phyloP scores from a whole-genome alignment of 352 stramenopile genomes.

The Sclerospora graminicola region DNA sequence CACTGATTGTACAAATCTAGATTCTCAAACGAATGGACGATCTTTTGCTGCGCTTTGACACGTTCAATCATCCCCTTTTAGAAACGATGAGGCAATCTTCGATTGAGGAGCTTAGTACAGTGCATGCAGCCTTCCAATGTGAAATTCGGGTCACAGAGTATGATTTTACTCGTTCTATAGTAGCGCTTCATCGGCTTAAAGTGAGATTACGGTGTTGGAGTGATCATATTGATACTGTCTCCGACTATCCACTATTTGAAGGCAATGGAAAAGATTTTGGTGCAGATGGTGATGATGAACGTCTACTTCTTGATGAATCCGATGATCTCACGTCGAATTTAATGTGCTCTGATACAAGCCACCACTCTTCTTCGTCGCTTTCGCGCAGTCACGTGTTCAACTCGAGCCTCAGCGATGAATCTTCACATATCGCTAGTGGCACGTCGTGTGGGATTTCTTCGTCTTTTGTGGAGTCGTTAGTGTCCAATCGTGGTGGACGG shows the following conservation, averaged over 20 bases:
- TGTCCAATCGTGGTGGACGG: slow-evolving; percentile 17
- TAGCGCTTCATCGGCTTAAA: slow-evolving; percentile 64
- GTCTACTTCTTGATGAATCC: slow-evolving; percentile 27
- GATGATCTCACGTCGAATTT: slow-evolving; percentile 45
- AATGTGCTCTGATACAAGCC: slow-evolving; percentile 54
- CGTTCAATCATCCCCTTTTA: slow-evolving; percentile 62
- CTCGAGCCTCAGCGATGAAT: slow-evolving; percentile 11
- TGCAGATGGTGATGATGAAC: slow-evolving; percentile 23
- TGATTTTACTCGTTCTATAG: slow-evolving; percentile 68
- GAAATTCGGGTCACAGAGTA: slow-evolving; percentile 62
- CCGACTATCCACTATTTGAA: slow-evolving; percentile 70
- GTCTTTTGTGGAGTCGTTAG: slow-evolving; percentile 15
- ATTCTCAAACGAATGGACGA: slow-evolving; percentile 41
- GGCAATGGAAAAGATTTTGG: slow-evolving; percentile 32
- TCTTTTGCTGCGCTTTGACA: slow-evolving; percentile 40
- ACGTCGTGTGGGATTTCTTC: slow-evolving; percentile 6
- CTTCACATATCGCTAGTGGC: slow-evolving; percentile 2
- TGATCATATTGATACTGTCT: slow-evolving; percentile 71
- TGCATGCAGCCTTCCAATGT: slow-evolving; percentile 54
- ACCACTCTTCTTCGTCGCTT: slow-evolving; percentile 20
- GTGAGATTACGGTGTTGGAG: slow-evolving; percentile 51
- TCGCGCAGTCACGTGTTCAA: slow-evolving; percentile 16
- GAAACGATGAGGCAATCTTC: slow-evolving; percentile 56
- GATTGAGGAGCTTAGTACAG: slow-evolving; percentile 59
- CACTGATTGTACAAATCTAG: background rate